These are phyloP conservation scores for Suillus placidus DNA, from an alignment of 768 basidiomycete species.

Conservation along the genomic window DNA sequence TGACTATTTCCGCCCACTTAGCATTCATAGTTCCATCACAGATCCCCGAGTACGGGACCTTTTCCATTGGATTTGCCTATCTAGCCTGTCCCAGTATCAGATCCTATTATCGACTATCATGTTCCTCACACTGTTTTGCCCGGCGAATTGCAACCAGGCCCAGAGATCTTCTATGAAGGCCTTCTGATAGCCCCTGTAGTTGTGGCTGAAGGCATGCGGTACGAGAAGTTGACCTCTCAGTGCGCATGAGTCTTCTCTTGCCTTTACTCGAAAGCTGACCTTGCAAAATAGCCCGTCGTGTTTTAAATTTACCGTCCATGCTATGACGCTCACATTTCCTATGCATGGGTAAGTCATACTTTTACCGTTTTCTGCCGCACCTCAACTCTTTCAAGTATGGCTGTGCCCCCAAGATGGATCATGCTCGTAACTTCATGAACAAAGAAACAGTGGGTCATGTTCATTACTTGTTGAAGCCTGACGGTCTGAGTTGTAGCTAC, in stretches of 20 bases:
- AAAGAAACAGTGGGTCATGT: no score
- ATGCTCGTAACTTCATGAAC: neutral
- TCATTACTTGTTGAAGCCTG: no score
- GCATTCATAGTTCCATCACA: neutral
- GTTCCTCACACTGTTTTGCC: constrained; percentile 10
- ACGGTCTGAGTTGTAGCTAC: no score
- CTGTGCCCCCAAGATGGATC: neutral
- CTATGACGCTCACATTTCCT: neutral
- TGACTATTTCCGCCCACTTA: neutral
- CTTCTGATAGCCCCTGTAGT: constrained; percentile 23
- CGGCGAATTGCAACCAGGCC: constrained; percentile 4
- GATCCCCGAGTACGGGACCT: neutral
- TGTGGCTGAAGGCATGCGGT: constrained; percentile 15
- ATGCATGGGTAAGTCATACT: neutral
- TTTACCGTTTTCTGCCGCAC: neutral
- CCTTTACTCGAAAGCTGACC: no score
- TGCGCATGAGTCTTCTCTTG: neutral
- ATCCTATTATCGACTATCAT: no score
- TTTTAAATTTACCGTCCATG: no score
- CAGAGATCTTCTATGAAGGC: neutral
- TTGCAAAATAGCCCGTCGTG: no score
- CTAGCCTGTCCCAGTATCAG: neutral
- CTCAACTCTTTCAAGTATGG: neutral
- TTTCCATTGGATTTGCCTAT: neutral
- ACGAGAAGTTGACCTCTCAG: constrained; percentile 4